Evolutionary conservation across 805 yeast genomes (phyloP), one percentile per base, ranked within the genome.

Genomic region (Myxozyma neotropica): DNA sequence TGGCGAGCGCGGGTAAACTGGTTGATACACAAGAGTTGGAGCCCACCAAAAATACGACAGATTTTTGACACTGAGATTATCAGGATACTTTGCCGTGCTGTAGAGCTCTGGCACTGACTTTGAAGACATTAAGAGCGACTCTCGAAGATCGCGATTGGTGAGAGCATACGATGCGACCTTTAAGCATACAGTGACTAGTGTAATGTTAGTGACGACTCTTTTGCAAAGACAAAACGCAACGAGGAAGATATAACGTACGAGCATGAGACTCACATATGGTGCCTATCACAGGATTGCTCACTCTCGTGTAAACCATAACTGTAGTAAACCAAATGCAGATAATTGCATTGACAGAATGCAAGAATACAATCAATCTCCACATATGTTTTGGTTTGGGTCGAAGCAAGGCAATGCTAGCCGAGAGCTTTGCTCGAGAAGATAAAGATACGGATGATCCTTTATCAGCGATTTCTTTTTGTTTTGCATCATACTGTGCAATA

Each of bases 21-120:
- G 82, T 67, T 79, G 82, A 64, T 79, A 79, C 8, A 79, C 75
- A 51, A 79, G 70, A 3, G 82, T 79, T 1, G 82, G 82, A 0
- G 80, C 78, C 68, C 73, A 71, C 77, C 80, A 74, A 67, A 74
- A 79, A 63, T 75, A 74, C 10, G 72, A 65, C 21, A 76, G 57
- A 55, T 76, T 76, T 7, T 57, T 15, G 15, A 76, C 45, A 0
- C 78, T 72, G 46, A 79, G 68, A 64, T 78, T 79, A 8, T 58
- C 44, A 3, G 82, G 82, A 65, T 79, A 79, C 24, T 71, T 70
- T 23, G 67, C 68, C 1, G 65, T 45, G 3, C 63, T 63, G 67
- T 77, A 77, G 40, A 73, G 63, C 5, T 57, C 66, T 1, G 80
- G 80, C 23, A 70, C 65, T 1, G 71, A 67, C 15, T 63, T 57